Evolutionary conservation across 2,329 filamentous ascomycete genomes (phyloP).

Genomic region (Neoarthrinium moseri): DNA sequence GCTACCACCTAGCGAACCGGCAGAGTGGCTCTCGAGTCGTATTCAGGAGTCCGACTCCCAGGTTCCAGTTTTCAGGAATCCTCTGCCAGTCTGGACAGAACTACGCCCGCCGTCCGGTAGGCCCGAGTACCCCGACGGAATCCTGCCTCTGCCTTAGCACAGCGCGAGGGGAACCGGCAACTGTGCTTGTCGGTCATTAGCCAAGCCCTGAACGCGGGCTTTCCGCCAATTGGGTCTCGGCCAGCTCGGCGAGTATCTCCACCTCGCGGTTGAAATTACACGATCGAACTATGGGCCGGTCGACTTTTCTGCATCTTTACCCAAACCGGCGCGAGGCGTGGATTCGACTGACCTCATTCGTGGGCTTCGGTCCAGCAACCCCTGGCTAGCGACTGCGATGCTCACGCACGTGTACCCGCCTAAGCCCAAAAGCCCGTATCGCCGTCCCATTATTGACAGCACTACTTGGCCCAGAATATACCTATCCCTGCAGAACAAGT

Average conservation of each 20-base stretch:
- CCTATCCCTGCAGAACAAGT: not conserved
- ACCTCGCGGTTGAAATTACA: not conserved
- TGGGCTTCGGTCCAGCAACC: not conserved
- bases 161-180: not conserved
- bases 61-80: no score
- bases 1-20: no score
- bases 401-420: slow-evolving; percentile 3
- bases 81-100: no score
- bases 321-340: not conserved
- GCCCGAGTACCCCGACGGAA: not conserved
- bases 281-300: not conserved
- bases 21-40: not conserved
- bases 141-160: not conserved
- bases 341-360: not conserved
- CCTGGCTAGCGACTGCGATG: slow-evolving; percentile 2
- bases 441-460: slow-evolving; percentile 4
- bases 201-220: not conserved
- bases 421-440: not conserved
- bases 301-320: not conserved
- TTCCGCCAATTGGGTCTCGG: not conserved
- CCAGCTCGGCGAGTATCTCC: not conserved
- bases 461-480: not conserved
- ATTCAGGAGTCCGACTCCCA: no score
- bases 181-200: not conserved
- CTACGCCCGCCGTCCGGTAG: no score